A percentile compares a stretch with the other conserved stretches of the same genome.
Evolutionary conservation across 139 green algal species (phyloP).

Genomic region (Chlorella sorokiniana): DNA sequence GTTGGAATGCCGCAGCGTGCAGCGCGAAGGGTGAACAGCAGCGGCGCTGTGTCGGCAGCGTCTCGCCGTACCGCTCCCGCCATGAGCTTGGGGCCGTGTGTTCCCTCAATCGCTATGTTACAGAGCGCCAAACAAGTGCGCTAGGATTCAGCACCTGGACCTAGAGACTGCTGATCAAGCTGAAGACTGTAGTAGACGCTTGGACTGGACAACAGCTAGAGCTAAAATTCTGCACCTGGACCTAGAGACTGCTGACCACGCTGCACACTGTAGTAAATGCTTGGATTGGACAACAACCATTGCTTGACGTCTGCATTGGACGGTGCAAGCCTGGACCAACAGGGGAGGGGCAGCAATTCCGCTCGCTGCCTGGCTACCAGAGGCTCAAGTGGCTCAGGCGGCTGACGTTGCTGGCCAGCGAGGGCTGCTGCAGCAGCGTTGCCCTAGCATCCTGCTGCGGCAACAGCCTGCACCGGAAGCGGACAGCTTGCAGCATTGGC

Average conservation of each 20-base stretch:
- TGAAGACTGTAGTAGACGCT: neutral
- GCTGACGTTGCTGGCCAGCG: slow-evolving; percentile 6
- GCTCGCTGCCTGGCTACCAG: slow-evolving; percentile 13
- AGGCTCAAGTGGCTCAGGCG: slow-evolving; percentile 23
- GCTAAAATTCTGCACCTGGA: neutral
- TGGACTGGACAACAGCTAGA: neutral
- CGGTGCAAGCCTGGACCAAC: neutral
- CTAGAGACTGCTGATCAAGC: neutral
- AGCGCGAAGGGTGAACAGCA: neutral
- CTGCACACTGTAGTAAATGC: neutral
- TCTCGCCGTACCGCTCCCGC: neutral
- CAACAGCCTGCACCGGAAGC: slow-evolving; percentile 17
- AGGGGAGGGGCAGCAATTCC: neutral
- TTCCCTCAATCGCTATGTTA: too few relatives aligned
- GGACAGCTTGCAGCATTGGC: neutral
- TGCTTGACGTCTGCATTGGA: neutral
- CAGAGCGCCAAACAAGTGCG: too few relatives aligned
- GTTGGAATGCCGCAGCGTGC: neutral
- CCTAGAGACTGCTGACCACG: neutral
- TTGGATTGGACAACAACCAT: neutral
- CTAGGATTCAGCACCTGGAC: neutral
- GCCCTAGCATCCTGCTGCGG: neutral
- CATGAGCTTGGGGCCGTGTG: too few relatives aligned
- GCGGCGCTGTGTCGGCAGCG: neutral
- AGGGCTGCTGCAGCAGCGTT: neutral